phyloP scores from a whole-genome alignment of 352 stramenopile genomes.

The Phytophthora pluvialis region DNA sequence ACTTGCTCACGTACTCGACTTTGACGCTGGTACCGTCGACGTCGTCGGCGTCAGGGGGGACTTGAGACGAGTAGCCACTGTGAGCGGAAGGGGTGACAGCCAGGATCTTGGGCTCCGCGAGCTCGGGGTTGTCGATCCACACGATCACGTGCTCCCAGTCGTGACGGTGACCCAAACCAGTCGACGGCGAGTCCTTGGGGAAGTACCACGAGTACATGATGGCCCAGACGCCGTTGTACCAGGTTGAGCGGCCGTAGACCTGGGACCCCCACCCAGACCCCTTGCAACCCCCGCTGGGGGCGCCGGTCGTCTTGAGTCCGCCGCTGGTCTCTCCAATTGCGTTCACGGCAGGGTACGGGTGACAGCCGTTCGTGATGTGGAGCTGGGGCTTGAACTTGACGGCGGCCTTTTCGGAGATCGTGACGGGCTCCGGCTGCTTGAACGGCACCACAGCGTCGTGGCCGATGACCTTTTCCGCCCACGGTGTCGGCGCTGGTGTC shows the following conservation, averaged over 20 bases:
- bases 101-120: conserved; percentile 2
- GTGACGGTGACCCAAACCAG: conserved; percentile 2
- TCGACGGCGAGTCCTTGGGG: conserved; percentile 9
- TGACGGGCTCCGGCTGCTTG: conserved; percentile 2
- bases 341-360: conserved; percentile 9
- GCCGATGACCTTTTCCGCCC: not conserved
- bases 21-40: conserved; percentile 12
- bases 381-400: too few species aligned
- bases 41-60: conserved; percentile 2
- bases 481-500: not conserved
- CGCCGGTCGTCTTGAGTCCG: not conserved
- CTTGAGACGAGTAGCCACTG: conserved; percentile 6
- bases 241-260: not conserved
- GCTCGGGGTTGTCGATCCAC: conserved; percentile 8
- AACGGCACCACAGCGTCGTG: conserved; percentile 3
- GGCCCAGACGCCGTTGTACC: not conserved
- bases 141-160: not conserved
- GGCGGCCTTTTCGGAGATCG: not conserved
- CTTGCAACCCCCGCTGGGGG: conserved; percentile 1
- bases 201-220: conserved; percentile 13
- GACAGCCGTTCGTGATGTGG: conserved; percentile 8
- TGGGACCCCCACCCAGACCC: conserved; percentile 4
- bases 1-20: conserved; percentile 1
- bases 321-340: not conserved
- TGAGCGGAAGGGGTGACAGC: conserved; percentile 6